Base-by-base conservation (phyloP, 441 rosid genomes). In the Lepidium campestre region DNA sequence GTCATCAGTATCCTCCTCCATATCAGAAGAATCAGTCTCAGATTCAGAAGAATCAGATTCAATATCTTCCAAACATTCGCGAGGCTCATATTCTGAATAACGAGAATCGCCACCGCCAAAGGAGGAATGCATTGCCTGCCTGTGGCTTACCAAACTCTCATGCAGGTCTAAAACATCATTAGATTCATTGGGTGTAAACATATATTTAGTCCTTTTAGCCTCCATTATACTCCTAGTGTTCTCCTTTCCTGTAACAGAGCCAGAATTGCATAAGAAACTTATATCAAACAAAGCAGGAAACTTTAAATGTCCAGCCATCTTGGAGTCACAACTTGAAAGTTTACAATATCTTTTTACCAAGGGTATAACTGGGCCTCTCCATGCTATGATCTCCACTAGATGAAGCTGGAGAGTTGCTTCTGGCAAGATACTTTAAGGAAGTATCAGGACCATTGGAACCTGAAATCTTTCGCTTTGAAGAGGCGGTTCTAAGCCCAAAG, bases 1-100 rank as follows among this genome's bases (percentile, higher is more conserved):
- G 65, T 86, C 81, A 67, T 80, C 88, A 65, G 83, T 76, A 72
- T 91, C 92, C 57, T 82, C 83, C 70, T 89, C 97, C 67, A 95
- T 89, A 77, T 86, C 87, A 36, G 96, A 88, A 49, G 94, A 86
- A 75, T 89, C 96, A 74, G 92, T 79, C 63, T 85, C 86, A 4
- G 90, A 85, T 59, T 80, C 93, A 44, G 87, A 79, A 37, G 82
- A 77, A 25, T 71, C 81, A 54, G 82, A 80, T 73, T 78, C 91
- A 63, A 45, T 69, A 65, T 81, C 88, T 73, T 83, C 88, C 82
- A 79, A 49, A 35, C 77, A 81, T 31, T 81, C 85, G 49, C 87
- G 82, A 63, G 84, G 86, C 68, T 78, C 91, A 71, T 80, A 75
- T 50, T 77, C 66, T 32, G 78, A 64, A 69, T 62, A 80, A 57